Evolutionary conservation across 2,329 filamentous ascomycete genomes (phyloP), one percentile per base, ranked within the genome.

Genomic region (Neospermospora avenae): DNA sequence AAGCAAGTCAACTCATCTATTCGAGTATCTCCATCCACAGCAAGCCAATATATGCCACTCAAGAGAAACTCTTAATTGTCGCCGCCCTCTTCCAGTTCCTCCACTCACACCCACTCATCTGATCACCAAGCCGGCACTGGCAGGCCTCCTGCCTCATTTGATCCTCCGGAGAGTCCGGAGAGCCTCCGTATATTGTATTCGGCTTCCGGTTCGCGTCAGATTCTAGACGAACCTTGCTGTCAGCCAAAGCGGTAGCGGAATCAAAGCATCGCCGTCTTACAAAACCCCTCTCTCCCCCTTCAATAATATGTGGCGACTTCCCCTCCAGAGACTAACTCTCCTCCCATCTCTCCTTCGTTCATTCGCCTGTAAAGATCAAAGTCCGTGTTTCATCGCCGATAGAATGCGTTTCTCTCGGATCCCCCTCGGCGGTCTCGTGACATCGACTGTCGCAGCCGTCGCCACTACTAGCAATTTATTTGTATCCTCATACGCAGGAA

Each of bases 401-500:
- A 68, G 10, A 35, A 51, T 67, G 67, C 62, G 56, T 65, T 57
- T 65, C 34, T 57, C 57, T 49, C 61, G 58, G 25, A n/a, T 66
- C 10, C 35, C 66, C 8, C 53, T 64, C 0, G 57, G 54, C n/a
- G 57, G 63, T 52, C 60, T 70, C n/a, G 55, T 64, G 52, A 59
- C 64, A 31, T 60, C 64, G 11, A 55, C 57, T 11, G 31, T 59
- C 35, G 62, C 70, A 11, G 51, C 57, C 45, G 37, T 54, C 18
- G 41, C 54, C 1, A 44, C 42, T n/a, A 61, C 63, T 31, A 31
- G 28, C 3, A 69, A 70, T 56, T 71, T 77, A 52, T 77, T 72
- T 60, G 73, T 74, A 41, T 72, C 75, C 14, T 75, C 75, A 44
- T 77, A 77, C 65, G 60, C 63, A 18, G 73, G 74, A 10, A 70